These are phyloP conservation scores for Xylaria digitata DNA, from an alignment of 2,329 filamentous ascomycete species.

Conservation along the genomic window DNA sequence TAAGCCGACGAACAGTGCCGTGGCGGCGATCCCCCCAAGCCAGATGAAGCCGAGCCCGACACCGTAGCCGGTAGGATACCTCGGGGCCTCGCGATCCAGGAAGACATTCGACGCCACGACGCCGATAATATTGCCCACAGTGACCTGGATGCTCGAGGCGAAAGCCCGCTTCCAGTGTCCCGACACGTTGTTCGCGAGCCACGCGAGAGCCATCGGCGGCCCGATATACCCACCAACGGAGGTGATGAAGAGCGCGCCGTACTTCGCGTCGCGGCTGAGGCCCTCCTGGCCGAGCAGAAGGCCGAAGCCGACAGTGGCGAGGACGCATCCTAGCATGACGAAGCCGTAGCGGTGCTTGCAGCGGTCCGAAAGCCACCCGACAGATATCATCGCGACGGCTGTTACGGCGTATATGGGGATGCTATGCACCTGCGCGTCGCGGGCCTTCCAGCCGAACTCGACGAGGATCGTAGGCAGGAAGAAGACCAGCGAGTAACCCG, in stretches of 20 bases:
- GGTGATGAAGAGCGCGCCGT: conserved; percentile 53
- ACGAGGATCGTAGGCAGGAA: conserved; percentile 57
- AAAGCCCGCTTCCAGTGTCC: conserved; percentile 65
- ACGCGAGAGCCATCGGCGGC: conserved; percentile 55
- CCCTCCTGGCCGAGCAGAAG: conserved; percentile 50
- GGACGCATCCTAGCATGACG: conserved; percentile 46
- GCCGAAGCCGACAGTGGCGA: conserved; percentile 50
- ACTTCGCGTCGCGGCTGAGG: conserved; percentile 49
- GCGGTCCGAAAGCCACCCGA: conserved; percentile 51
- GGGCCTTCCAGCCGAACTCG: conserved; percentile 54
- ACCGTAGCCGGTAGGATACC: conserved; percentile 54
- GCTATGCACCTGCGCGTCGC: conserved; percentile 52
- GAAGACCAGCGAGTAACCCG: conserved; percentile 52
- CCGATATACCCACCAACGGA: conserved; percentile 51
- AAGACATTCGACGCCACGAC: conserved; percentile 54
- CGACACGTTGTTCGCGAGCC: conserved; percentile 64
- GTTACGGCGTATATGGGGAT: conserved; percentile 54
- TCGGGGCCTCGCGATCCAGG: conserved; percentile 49
- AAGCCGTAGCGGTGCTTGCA: conserved; percentile 52
- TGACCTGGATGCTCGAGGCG: conserved; percentile 61
- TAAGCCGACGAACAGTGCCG: conserved; percentile 55
- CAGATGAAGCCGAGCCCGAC: conserved; percentile 50
- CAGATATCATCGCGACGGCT: conserved; percentile 48
- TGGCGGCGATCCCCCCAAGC: conserved; percentile 51
- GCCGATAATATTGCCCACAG: conserved; percentile 60